A percentile compares a stretch with the other conserved stretches of the same genome.
Evolutionary conservation across 179 eudicot species (phyloP).

Genomic region (Amaranthus tricolor): DNA sequence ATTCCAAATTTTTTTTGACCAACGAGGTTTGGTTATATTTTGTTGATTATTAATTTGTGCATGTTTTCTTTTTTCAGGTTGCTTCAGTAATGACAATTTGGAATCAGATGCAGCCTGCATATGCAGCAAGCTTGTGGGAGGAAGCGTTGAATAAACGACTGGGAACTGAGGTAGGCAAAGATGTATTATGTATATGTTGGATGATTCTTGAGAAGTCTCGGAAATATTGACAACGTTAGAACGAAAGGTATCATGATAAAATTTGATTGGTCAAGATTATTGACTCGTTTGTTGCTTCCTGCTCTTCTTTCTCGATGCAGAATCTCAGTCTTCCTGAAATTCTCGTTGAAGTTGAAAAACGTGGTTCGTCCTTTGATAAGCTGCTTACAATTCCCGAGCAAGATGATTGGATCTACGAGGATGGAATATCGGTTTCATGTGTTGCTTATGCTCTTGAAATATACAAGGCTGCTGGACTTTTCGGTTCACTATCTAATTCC

Average conservation of each 20-base stretch:
- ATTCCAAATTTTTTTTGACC: not conserved
- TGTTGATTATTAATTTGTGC: not conserved
- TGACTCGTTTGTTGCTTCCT: slow-evolving; percentile 14
- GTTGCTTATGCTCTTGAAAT: slow-evolving; percentile 78
- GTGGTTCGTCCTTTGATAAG: slow-evolving; percentile 75
- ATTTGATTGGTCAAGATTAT: slow-evolving; percentile 1
- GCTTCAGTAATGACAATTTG: slow-evolving; percentile 96
- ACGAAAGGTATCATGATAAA: not conserved
- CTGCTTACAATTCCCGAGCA: slow-evolving; percentile 81
- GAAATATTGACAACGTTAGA: not conserved
- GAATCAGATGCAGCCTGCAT: slow-evolving; percentile 81
- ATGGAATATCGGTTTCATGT: slow-evolving; percentile 89
- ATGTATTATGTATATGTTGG: not conserved
- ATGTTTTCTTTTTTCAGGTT: slow-evolving; percentile 45
- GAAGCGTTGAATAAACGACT: slow-evolving; percentile 95
- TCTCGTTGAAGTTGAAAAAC: slow-evolving; percentile 84
- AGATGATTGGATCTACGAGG: slow-evolving; percentile 86
- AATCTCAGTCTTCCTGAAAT: slow-evolving; percentile 74
- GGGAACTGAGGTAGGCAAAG: slow-evolving; percentile 66
- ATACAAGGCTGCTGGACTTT: slow-evolving; percentile 92
- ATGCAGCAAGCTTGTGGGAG: slow-evolving; percentile 94
- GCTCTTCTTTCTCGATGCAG: slow-evolving; percentile 40
- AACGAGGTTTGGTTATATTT: not conserved
- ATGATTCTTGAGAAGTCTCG: not conserved
- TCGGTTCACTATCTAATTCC: slow-evolving; percentile 60